These are phyloP conservation scores for Pichia eremophila DNA, from an alignment of 805 yeast species.

Conservation along the genomic window DNA sequence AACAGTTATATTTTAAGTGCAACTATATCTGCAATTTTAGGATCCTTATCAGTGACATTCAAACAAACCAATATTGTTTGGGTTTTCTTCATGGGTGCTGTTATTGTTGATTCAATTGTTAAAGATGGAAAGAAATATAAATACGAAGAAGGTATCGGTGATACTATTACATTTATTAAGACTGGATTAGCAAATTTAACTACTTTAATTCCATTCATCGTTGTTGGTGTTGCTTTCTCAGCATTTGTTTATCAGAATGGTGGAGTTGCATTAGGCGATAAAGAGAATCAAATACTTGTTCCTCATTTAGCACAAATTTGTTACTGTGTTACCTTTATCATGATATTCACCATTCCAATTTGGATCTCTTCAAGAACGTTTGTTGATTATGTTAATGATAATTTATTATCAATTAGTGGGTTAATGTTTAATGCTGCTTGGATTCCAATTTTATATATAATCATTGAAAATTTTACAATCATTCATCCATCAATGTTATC, in stretches of 20 bases:
- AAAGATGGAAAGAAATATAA: slow-evolving; percentile 23
- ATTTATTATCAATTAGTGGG: slow-evolving; percentile 18
- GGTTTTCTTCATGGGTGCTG: slow-evolving; percentile 53
- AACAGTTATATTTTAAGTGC: slow-evolving; percentile 17
- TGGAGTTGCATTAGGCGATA: slow-evolving; percentile 88
- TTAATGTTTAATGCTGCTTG: slow-evolving; percentile 15
- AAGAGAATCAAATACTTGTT: slow-evolving; percentile 67
- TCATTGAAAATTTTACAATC: slow-evolving; percentile 53
- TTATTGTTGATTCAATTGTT: slow-evolving; percentile 43
- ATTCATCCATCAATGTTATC: slow-evolving; percentile 88
- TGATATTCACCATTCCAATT: slow-evolving; percentile 61
- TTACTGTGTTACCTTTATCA: slow-evolving; percentile 60
- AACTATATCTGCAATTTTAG: slow-evolving; percentile 41
- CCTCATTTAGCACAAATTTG: slow-evolving; percentile 74
- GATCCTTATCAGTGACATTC: slow-evolving; percentile 57
- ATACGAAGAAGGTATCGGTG: slow-evolving; percentile 24
- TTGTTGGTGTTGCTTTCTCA: slow-evolving; percentile 45
- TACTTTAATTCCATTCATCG: slow-evolving; percentile 37
- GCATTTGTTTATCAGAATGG: slow-evolving; percentile 58
- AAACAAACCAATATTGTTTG: slow-evolving; percentile 91
- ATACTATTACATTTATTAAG: slow-evolving; percentile 15
- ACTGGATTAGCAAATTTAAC: slow-evolving; percentile 26
- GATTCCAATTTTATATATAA: slow-evolving; percentile 29
- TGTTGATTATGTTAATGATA: slow-evolving; percentile 29
- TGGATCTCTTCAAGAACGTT: slow-evolving; percentile 48